Evolutionary conservation across 1,139 yeast species (phyloP).

Genomic region (Hansenula lynferdii): DNA sequence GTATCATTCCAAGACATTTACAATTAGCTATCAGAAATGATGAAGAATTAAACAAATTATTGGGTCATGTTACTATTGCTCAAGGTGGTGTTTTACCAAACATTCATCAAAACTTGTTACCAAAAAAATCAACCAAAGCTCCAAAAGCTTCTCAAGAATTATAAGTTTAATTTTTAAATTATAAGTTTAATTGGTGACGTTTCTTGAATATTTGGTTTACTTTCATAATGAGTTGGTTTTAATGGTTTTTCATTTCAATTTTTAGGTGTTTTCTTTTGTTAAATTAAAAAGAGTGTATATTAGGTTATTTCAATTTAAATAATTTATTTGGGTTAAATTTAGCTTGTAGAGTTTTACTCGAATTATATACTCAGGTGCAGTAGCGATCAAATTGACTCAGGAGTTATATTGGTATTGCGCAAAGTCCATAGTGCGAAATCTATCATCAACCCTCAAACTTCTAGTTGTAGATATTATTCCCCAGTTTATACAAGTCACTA

Average conservation of each 20-base stretch:
- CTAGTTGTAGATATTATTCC: no score
- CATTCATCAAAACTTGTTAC: constrained; percentile 92
- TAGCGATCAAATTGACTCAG: no score
- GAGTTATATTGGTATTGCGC: no score
- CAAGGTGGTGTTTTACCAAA: constrained; percentile 99
- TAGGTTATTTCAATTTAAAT: constrained; percentile 1
- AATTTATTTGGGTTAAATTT: not conserved
- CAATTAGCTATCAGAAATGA: constrained; percentile 97
- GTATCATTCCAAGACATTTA: constrained; percentile 98
- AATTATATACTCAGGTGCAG: no score
- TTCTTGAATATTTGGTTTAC: constrained; percentile 4
- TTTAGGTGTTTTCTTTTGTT: no score
- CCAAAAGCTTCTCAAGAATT: constrained; percentile 82
- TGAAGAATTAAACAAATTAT: constrained; percentile 89
- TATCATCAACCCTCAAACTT: no score
- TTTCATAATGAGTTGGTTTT: constrained; percentile 5
- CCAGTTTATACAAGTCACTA: no score
- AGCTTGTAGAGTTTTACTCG: no score
- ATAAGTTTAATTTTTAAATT: constrained; percentile 33
- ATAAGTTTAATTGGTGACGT: not conserved
- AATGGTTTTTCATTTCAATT: no score
- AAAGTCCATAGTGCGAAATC: no score
- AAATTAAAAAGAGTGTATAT: not conserved
- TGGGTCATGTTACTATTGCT: constrained; percentile 92
- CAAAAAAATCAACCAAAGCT: constrained; percentile 81